Conservation (phyloP, 1,139 yeast species). For the Geotrichum fermentans region DNA sequence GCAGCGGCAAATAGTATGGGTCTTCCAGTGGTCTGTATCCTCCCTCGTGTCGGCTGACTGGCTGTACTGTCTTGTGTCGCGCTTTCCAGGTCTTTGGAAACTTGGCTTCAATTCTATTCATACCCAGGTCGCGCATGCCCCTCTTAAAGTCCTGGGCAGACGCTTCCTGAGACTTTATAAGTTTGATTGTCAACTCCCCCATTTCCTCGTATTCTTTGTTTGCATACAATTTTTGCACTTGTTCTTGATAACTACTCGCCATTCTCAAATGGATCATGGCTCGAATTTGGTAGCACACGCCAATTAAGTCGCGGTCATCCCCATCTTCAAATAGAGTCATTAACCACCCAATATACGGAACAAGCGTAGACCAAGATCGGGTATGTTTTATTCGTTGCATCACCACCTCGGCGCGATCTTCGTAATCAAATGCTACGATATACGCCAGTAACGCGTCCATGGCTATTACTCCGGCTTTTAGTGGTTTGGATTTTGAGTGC, state of each 20-base stretch:
- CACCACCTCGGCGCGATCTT: conserved; percentile 36
- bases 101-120: conserved; percentile 27
- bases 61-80: conserved; percentile 23
- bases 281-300: conserved; percentile 36
- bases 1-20: conserved; percentile 38
- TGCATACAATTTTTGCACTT: neutral
- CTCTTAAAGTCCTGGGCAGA: conserved; percentile 35
- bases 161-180: conserved; percentile 27
- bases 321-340: conserved; percentile 28
- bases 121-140: conserved; percentile 32
- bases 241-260: conserved; percentile 23
- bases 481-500: conserved; percentile 24
- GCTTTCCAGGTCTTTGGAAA: conserved; percentile 36
- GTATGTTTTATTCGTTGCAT: conserved; percentile 29
- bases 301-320: conserved; percentile 28
- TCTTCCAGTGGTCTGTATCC: conserved; percentile 38
- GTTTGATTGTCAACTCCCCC: conserved; percentile 19
- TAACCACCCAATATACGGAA: conserved; percentile 35
- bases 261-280: conserved; percentile 38
- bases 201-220: conserved; percentile 14
- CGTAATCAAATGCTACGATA: conserved; percentile 41
- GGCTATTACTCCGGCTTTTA: conserved; percentile 33
- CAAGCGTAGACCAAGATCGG: conserved; percentile 38
- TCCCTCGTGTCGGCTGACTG: conserved; percentile 27
- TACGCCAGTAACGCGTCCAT: conserved; percentile 39